Evolutionary conservation across 257 asterid species (phyloP).

Genomic region (Euphrasia confusa): DNA sequence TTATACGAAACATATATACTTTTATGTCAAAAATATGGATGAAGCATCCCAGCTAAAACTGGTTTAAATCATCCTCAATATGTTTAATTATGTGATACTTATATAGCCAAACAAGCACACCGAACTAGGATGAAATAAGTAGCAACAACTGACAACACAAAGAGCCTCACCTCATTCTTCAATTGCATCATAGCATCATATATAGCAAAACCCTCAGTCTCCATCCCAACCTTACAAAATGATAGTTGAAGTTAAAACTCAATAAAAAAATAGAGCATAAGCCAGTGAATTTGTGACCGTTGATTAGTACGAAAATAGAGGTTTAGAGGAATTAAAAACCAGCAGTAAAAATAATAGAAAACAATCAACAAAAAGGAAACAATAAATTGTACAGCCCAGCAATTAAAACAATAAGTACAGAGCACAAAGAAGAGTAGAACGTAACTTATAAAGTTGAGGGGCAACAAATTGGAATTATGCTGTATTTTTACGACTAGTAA

Average conservation of each 20-base stretch:
- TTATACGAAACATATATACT: no score
- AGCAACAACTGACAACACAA: constrained; percentile 9
- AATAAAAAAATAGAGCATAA: constrained; percentile 11
- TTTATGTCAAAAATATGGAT: no score
- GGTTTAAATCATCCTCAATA: not conserved
- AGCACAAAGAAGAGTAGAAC: constrained; percentile 5
- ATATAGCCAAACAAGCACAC: constrained; percentile 5
- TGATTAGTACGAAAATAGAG: not conserved
- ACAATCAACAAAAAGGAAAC: constrained; percentile 1
- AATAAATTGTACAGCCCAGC: not conserved
- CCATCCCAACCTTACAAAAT: constrained; percentile 70
- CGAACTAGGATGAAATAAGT: constrained; percentile 8
- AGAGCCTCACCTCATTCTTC: constrained; percentile 70
- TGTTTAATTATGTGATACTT: constrained; percentile 3
- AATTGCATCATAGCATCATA: constrained; percentile 89
- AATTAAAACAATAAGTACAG: constrained; percentile 10
- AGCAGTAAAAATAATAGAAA: not conserved
- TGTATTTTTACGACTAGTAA: not conserved
- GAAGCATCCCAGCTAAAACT: not conserved
- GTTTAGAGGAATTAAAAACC: not conserved
- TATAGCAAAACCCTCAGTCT: constrained; percentile 88
- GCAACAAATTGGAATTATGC: constrained; percentile 10
- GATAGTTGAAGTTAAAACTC: constrained; percentile 12
- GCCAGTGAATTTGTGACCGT: constrained; percentile 9
- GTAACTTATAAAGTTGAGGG: constrained; percentile 5